Evolutionary conservation across 2,329 filamentous ascomycete species (phyloP).

Genomic region (Epichloe amarillans): DNA sequence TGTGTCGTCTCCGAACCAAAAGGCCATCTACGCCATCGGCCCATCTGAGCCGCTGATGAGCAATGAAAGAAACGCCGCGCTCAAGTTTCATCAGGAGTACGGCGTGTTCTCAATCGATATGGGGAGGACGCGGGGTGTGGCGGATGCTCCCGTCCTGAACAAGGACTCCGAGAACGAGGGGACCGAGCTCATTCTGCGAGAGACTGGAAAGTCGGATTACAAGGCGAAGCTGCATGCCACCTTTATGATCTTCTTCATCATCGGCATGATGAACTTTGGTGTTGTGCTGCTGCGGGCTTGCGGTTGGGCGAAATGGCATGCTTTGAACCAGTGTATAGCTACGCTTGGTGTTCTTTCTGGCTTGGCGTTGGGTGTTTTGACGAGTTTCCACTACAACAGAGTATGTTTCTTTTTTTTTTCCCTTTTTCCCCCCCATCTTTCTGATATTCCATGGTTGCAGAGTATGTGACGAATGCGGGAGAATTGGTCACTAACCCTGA

Average conservation of each 20-base stretch:
- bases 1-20: constrained; percentile 30
- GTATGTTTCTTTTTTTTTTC: constrained; percentile 24
- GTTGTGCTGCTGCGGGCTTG: constrained; percentile 38
- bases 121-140: constrained; percentile 32
- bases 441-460: neutral
- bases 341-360: constrained; percentile 35
- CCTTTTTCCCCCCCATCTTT: no score
- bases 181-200: constrained; percentile 18
- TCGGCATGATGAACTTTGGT: constrained; percentile 43
- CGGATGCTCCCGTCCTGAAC: constrained; percentile 27
- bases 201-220: constrained; percentile 21
- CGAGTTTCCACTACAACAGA: constrained; percentile 40
- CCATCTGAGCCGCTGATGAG: constrained; percentile 29
- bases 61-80: constrained; percentile 27
- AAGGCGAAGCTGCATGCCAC: constrained; percentile 31
- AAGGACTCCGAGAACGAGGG: constrained; percentile 22
- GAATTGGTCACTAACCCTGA: neutral
- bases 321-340: constrained; percentile 36
- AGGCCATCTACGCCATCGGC: constrained; percentile 44
- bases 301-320: constrained; percentile 41
- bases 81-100: constrained; percentile 39
- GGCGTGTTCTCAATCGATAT: constrained; percentile 45
- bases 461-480: neutral
- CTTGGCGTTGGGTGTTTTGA: constrained; percentile 36
- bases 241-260: constrained; percentile 42